Base-by-base conservation (phyloP, 805 yeast species). In the Tetrapisispora taiwanensis region DNA sequence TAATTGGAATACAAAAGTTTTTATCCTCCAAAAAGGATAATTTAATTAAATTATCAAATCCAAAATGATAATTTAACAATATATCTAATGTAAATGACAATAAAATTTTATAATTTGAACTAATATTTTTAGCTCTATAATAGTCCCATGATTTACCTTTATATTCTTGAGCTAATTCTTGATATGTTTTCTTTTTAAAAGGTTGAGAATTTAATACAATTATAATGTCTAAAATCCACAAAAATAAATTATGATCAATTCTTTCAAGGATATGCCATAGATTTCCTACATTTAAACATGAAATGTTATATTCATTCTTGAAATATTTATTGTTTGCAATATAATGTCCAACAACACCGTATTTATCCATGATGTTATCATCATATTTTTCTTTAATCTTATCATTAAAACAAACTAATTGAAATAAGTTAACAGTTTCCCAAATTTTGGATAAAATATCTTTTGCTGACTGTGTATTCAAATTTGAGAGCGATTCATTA, bases 1-100 rank as follows among this genome's bases (percentile, higher is more conserved):
- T 56, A 27, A 58, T 46, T 18, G 65, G 65, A n/a, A 60, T 60
- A 31, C 58, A 50, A 32, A 58, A 60, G 8, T 45, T 45, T 24
- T 45, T 37, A 33, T 59, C 63, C 3, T 49, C 46, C 14, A 57
- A 45, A 20, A 46, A 50, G 4, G 56, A 54, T 30, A 69, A 49
- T 9, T 57, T 54, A 17, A 55, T 55, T 43, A 69, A 49, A 44
- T 62, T 64, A 37, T 57, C 59, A 48, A 67, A 75, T 1, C 80
- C 80, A 56, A 70, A 74, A 56, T 75, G 79, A 53, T 73, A 70
- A 48, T 75, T 71, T 36, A 70, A 58, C 26, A 74, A 51, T 4
- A 75, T 59, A 20, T 70, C 68, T 30, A 72, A 43, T 5, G 68
- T 50, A 17, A 72, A 54, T 0, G 77, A 62, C 24, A 66, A 58